These are phyloP conservation scores for Hemerocallis citrina DNA, from an alignment of 106 monocot genomes.

Conservation along the genomic window DNA sequence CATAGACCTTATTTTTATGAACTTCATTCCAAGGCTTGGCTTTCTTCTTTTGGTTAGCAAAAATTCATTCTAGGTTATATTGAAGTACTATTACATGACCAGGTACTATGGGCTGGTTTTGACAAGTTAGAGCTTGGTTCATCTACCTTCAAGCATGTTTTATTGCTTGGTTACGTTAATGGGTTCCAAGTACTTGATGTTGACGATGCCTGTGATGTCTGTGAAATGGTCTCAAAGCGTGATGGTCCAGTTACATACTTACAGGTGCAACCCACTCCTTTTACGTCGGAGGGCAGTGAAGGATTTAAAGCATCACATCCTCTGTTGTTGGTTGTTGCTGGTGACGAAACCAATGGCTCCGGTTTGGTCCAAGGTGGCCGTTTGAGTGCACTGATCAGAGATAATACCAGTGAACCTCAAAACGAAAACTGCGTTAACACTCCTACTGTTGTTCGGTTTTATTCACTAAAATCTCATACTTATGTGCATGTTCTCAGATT, in stretches of 20 bases:
- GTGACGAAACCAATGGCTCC: conserved; percentile 85
- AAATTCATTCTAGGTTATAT: too few species aligned
- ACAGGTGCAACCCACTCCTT: conserved; percentile 78
- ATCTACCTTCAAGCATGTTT: conserved; percentile 65
- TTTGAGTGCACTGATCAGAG: conserved; percentile 70
- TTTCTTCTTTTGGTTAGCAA: too few species aligned
- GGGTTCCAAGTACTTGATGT: conserved; percentile 99
- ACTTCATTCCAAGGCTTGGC: too few species aligned
- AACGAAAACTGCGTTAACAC: conserved; percentile 42
- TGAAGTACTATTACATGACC: conserved; percentile 8
- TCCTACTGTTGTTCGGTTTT: conserved; percentile 89
- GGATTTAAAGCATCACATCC: conserved; percentile 86
- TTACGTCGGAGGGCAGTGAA: conserved; percentile 37
- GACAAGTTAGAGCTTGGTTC: conserved; percentile 73
- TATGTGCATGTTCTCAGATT: conserved; percentile 89
- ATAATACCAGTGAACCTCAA: conserved; percentile 35
- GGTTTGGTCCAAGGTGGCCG: conserved; percentile 82
- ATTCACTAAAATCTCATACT: conserved; percentile 76
- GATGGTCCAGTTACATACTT: conserved; percentile 91
- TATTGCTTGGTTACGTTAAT: conserved; percentile 82
- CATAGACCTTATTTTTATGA: too few species aligned
- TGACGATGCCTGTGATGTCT: conserved; percentile 91
- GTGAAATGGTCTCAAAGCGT: conserved; percentile 91
- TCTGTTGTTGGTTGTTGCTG: conserved; percentile 80
- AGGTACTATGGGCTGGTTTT: conserved; percentile 96